Base-by-base conservation (phyloP, 176 grass and related monocot species). In the Chrysopogon serrulatus region DNA sequence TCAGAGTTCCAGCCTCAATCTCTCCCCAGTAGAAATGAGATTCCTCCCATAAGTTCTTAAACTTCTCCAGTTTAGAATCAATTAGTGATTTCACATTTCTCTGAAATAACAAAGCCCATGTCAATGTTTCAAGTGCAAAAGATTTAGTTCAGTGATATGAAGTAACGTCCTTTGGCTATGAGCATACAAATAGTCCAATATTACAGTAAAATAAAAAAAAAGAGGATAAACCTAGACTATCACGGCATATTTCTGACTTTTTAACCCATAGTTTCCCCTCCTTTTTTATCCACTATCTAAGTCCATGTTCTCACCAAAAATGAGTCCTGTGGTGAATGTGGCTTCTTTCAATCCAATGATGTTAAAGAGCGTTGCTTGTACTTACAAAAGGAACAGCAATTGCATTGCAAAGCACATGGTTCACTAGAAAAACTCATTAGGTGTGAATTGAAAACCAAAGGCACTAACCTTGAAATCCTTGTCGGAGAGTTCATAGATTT, bases 11-110 rank as follows among this genome's bases (percentile, higher is more conserved):
- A n/a, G 84, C 74, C n/a, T 66, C 80, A 72, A 93, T 98, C 79
- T 98, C 90, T 56, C 66, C 76, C 95, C 92, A 98, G 57, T 88
- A 93, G 72, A 93, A 98, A 13, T 10, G 7, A 62, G 91, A 85
- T 84, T 91, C 89, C 70, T 98, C 91, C 92, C 95, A 84, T 75
- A 98, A 86, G 39, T 98, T 98, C 61, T 98, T 98, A 68, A 88
- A 92, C 83, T 98, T 98, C 85, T 98, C 95, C 74, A 93, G 85
- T 79, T 93, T 98, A 24, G 92, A 89, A 90, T 95, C 90, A 65
- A 90, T 77, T 27, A 98, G 89, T 0, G 90, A 80, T 83, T 95
- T 91, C 40, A 95, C 92, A 88, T 95, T 88, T 65, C 86, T 85
- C 95, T 95, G 81, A 2, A 78, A 74, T 9, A 91, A 78, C 4